Base-by-base conservation (phyloP, 306 rosid species). In the Quercus variabilis region DNA sequence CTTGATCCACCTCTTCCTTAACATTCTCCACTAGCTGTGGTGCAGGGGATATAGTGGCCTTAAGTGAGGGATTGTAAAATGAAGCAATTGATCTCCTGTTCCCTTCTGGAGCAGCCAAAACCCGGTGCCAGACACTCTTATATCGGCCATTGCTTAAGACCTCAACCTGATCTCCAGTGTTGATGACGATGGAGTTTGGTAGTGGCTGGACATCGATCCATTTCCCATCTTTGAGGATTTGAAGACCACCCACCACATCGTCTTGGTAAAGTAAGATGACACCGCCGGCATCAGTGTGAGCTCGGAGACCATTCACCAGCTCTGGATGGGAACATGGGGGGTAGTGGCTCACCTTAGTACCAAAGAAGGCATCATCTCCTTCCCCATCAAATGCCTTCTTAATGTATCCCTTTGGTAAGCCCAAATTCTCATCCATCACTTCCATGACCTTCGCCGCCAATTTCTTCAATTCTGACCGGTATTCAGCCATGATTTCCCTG, bases 321-420 rank as follows among this genome's bases (percentile, higher is more conserved):
- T 90, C 97, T 8, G 98, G 98, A 20, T 85, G 30, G 15, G 97
- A 97, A 75, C 98, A 92, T 1, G 99, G 92, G 4, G 99, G 99
- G 91, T 95, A 95, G 88, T 95, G 98, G 83, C 99, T 95, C 73
- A 95, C 98, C 87, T 95, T 92, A 69, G 99, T 95, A n/a, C 99
- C 99, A 52, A 92, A 93, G 83, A 90, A 94, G 59, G 93, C 94
- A 46, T 76, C 83, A 33, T 91, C 75, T 79, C 83, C 94, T 72
- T 91, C 94, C 17, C 83, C 92, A 17, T 90, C 89, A 76, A 93
- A 88, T 76, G 96, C 92, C 62, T 83, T 92, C 90, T 90, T 85
- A 46, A 93, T 90, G 89, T 87, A 88, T 55, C 97, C 98, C 69
- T 74, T 79, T 10, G 92, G 88, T 35, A 92, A 68, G 1, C 94